phyloP scores from a whole-genome alignment of 192 early-diverging fungal genomes.

The Jimgerdemannia lactiflua region DNA sequence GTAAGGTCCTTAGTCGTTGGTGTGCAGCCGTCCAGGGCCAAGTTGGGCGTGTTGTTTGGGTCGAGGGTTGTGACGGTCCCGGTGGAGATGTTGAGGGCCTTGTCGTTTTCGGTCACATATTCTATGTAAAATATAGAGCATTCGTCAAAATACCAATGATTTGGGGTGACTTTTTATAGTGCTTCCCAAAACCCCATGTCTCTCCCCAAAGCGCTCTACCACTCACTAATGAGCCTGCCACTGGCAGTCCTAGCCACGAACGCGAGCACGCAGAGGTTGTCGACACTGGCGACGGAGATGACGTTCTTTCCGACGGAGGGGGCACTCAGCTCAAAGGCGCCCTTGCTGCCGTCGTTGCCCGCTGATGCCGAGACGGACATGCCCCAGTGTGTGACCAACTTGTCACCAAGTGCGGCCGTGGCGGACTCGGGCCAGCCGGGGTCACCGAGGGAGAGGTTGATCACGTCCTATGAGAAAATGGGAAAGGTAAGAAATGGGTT shows the following conservation, averaged over 20 bases:
- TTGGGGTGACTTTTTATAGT: too few relatives aligned
- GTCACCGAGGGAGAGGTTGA: constrained; percentile 66
- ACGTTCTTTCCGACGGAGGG: constrained; percentile 51
- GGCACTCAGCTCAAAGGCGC: constrained; percentile 46
- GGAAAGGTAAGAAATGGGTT: neutral
- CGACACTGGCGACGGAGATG: constrained; percentile 59
- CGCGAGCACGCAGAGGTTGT: constrained; percentile 31
- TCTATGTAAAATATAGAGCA: constrained; percentile 10
- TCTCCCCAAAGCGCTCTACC: neutral
- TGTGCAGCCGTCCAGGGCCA: constrained; percentile 49
- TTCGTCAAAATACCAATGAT: too few relatives aligned
- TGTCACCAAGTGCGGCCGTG: constrained; percentile 38
- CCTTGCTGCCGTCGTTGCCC: constrained; percentile 74
- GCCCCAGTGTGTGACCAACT: constrained; percentile 37
- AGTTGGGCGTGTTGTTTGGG: constrained; percentile 28
- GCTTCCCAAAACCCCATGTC: neutral
- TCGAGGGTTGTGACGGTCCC: constrained; percentile 28
- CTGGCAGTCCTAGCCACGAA: constrained; percentile 19
- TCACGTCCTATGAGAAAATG: constrained; percentile 36
- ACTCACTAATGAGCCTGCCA: constrained; percentile 18
- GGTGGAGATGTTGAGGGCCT: constrained; percentile 23
- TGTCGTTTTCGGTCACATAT: constrained; percentile 14
- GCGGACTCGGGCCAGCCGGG: constrained; percentile 54
- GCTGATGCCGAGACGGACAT: constrained; percentile 60
- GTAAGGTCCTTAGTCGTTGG: constrained; percentile 2